Conservation (phyloP, 1,284 basidiomycete species). For the Termitomyces sp. region DNA sequence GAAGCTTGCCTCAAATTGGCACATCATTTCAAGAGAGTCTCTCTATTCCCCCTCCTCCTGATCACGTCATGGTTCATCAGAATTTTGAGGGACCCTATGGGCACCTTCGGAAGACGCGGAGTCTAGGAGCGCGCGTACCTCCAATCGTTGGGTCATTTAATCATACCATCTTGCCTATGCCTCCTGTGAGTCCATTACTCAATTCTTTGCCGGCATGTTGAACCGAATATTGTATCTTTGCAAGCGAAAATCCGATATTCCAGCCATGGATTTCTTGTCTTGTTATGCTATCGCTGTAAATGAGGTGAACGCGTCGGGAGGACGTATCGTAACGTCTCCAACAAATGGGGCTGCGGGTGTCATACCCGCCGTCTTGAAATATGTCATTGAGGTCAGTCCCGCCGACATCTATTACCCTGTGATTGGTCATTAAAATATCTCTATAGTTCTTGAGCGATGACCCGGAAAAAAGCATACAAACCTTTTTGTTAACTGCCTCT, state of each 20-base stretch:
- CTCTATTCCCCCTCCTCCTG: slow-evolving; percentile 11
- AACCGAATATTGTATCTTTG: slow-evolving; percentile 1
- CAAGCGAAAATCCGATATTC: slow-evolving; percentile 80
- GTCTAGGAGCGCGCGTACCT: slow-evolving; percentile 32
- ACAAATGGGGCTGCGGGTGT: slow-evolving; percentile 89
- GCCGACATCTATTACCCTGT: neutral
- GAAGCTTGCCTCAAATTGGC: slow-evolving; percentile 41
- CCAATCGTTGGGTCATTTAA: slow-evolving; percentile 75
- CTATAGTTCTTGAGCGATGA: slow-evolving; percentile 81
- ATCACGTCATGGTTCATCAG: slow-evolving; percentile 2
- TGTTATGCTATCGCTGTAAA: slow-evolving; percentile 92
- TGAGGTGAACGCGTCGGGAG: slow-evolving; percentile 88
- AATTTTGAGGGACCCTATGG: slow-evolving; percentile 3
- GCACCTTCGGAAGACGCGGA: slow-evolving; percentile 1
- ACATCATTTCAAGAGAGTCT: slow-evolving; percentile 27
- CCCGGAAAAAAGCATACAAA: slow-evolving; percentile 80
- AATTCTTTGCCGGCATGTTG: neutral
- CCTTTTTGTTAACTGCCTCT: slow-evolving; percentile 76
- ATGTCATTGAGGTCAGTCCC: slow-evolving; percentile 69
- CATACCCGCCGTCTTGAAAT: slow-evolving; percentile 88
- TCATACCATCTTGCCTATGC: slow-evolving; percentile 80
- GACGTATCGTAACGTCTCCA: slow-evolving; percentile 91
- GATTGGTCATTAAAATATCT: neutral
- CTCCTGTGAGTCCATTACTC: slow-evolving; percentile 50
- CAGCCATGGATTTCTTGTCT: slow-evolving; percentile 90